Base-by-base conservation (phyloP, 768 basidiomycete genomes). In the Leccinum arenicola region DNA sequence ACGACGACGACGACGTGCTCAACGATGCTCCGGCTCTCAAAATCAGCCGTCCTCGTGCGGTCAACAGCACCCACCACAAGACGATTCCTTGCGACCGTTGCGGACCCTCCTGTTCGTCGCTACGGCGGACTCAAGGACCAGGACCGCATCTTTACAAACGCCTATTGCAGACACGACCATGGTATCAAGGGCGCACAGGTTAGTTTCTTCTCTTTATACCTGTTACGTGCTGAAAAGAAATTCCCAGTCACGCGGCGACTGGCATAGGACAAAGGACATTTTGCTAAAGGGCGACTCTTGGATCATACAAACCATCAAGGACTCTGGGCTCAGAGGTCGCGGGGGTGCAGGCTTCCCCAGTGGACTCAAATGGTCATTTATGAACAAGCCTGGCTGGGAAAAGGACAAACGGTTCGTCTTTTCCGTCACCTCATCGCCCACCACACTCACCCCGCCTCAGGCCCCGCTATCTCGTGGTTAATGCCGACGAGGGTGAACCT, bases 321-420 rank as follows among this genome's bases (percentile, higher is more conserved):
- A 93, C 68, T 97, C 94, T 21, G 96, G 96, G 50, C 82, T 98
- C 36, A 86, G 96, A 69, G 96, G 96, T 12, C 88, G 96, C 56
- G 96, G 96, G 54, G 96, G 96, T 54, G 96, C 96, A 45, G 96
- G 96, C 29, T 99, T 99, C 72, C 96, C 96, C 0, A 91, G 88
- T 64, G 96, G 96, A 23, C 80, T 98, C 66, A 98, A 98, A 73
- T 98, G 95, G 95, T 91, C 88, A 68, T 95, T 94, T 73, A 96
- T 98, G 96, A 98, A 99, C 82, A 99, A 98, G 76, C 95, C 95
- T n/a, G 87, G 88, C 27, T 98, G 96, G 96, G 86, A 98, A 78
- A 89, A 91, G 71, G 96, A 98, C 69, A 86, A 85, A 64, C 80
- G 93, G 88, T 91, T 77, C 66, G 49, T 43, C 23, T 52, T 36